Evolutionary conservation across 768 basidiomycete species (phyloP).

Genomic region (Auricularia sp.): DNA sequence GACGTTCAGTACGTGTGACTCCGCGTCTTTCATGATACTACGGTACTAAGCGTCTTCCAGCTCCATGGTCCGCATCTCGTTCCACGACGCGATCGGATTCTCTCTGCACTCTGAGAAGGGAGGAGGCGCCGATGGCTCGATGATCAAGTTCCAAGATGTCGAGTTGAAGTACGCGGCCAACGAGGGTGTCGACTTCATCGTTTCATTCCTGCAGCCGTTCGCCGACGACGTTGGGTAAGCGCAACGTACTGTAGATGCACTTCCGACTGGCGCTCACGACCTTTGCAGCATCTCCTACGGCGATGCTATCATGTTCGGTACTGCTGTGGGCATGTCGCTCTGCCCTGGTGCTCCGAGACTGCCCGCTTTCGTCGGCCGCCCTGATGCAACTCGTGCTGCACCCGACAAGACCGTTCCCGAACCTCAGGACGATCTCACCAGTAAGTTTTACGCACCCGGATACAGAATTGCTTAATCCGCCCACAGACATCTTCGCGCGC

Average conservation of each 20-base stretch:
- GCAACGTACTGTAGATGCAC: not conserved
- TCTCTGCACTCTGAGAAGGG: too few species aligned
- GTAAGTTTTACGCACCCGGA: conserved; percentile 13
- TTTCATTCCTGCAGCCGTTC: conserved; percentile 8
- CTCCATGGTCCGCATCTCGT: too few species aligned
- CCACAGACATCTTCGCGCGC: conserved; percentile 15
- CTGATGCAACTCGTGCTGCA: too few species aligned
- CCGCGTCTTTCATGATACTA: not conserved
- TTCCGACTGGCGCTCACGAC: not conserved
- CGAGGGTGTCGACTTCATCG: conserved; percentile 9
- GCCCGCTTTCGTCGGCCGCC: not conserved
- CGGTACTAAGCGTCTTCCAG: not conserved
- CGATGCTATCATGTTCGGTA: conserved; percentile 35
- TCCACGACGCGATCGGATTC: too few species aligned
- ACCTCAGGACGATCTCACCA: conserved; percentile 11
- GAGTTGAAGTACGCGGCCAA: conserved; percentile 6
- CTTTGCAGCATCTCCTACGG: conserved; percentile 20
- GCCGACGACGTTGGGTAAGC: not conserved
- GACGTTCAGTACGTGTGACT: not conserved
- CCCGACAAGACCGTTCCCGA: too few species aligned
- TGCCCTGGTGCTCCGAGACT: conserved; percentile 33
- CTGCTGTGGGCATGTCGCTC: conserved; percentile 30
- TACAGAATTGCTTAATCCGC: conserved; percentile 3
- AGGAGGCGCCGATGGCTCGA: too few species aligned
- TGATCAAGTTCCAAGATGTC: conserved; percentile 5